Evolutionary conservation across 805 yeast genomes (phyloP).

Genomic region (Yamadazyma olivae): DNA sequence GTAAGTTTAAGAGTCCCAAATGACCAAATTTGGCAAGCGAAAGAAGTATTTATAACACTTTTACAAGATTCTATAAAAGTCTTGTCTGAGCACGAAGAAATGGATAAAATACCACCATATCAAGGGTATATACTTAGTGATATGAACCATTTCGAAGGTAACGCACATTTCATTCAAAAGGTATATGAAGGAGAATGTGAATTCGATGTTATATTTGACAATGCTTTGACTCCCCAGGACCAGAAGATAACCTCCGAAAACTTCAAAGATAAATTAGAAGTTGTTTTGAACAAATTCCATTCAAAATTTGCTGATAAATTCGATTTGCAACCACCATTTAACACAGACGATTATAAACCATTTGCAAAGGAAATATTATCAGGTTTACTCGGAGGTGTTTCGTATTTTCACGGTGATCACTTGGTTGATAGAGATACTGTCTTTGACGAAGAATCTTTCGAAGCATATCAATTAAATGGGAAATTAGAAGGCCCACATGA

Average conservation of each 20-base stretch:
- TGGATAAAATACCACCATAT: constrained; percentile 39
- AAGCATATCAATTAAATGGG: constrained; percentile 50
- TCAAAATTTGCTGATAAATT: constrained; percentile 50
- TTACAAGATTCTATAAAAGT: constrained; percentile 65
- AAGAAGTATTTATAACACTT: constrained; percentile 68
- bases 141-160: constrained; percentile 61
- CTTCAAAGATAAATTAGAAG: constrained; percentile 32
- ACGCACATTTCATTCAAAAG: constrained; percentile 76
- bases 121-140: constrained; percentile 58
- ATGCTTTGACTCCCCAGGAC: constrained; percentile 33
- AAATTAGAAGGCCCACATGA: constrained; percentile 72
- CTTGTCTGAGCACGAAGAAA: constrained; percentile 24
- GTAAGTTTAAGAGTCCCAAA: constrained; percentile 68
- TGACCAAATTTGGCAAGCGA: constrained; percentile 72
- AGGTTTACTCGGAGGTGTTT: constrained; percentile 84
- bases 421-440: constrained; percentile 71
- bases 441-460: constrained; percentile 68
- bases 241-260: constrained; percentile 37
- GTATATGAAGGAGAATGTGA: constrained; percentile 71
- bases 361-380: constrained; percentile 82
- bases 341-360: constrained; percentile 32
- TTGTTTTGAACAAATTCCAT: constrained; percentile 41
- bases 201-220: constrained; percentile 65
- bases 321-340: constrained; percentile 54
- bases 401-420: constrained; percentile 82